phyloP scores from a whole-genome alignment of 768 basidiomycete species.

The Amanita molliuscula region DNA sequence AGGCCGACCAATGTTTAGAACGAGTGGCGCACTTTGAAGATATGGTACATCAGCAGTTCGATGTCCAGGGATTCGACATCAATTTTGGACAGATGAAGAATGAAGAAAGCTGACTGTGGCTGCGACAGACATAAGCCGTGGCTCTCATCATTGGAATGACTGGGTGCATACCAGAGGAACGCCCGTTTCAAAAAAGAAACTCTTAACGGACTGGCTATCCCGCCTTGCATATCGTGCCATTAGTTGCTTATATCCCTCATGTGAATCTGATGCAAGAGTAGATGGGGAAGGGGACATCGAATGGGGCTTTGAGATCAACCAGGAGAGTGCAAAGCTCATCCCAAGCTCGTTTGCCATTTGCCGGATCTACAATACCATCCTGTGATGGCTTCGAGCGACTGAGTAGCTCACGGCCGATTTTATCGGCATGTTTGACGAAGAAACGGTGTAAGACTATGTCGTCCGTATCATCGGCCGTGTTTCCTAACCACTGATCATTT shows the following conservation, averaged over 20 bases:
- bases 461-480: slow-evolving; percentile 77
- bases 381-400: slow-evolving; percentile 52
- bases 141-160: neutral
- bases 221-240: slow-evolving; percentile 55
- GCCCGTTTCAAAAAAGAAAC: slow-evolving; percentile 53
- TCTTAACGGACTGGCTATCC: slow-evolving; percentile 49
- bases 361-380: slow-evolving; percentile 44
- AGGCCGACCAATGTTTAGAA: neutral
- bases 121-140: slow-evolving; percentile 9
- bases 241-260: slow-evolving; percentile 57
- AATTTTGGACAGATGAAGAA: slow-evolving; percentile 56
- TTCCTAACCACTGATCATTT: slow-evolving; percentile 62
- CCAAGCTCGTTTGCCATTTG: slow-evolving; percentile 76
- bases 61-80: slow-evolving; percentile 76
- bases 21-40: slow-evolving; percentile 48
- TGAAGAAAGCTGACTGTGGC: slow-evolving; percentile 46
- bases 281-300: slow-evolving; percentile 62
- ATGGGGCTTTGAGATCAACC: slow-evolving; percentile 65
- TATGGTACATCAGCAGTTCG: slow-evolving; percentile 67
- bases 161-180: slow-evolving; percentile 29
- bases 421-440: slow-evolving; percentile 77
- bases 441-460: slow-evolving; percentile 76
- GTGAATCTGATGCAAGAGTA: slow-evolving; percentile 31
- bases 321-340: slow-evolving; percentile 69
- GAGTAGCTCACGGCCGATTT: slow-evolving; percentile 79